Evolutionary conservation across 2,329 filamentous ascomycete species (phyloP).

Genomic region (Claviceps pusilla): DNA sequence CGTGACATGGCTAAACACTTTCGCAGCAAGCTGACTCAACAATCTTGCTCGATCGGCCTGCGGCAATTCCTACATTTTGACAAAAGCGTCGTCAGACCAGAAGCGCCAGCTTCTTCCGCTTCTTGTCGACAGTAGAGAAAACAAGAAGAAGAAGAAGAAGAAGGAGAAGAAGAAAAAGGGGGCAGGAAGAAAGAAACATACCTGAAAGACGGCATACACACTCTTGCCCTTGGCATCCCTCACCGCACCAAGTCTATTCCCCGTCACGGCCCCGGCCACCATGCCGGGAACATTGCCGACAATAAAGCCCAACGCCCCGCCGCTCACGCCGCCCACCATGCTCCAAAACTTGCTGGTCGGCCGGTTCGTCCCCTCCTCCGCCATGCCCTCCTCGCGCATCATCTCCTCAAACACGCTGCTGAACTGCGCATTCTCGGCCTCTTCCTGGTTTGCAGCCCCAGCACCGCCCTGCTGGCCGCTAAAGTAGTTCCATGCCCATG

Average conservation of each 20-base stretch:
- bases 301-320: slow-evolving; percentile 86
- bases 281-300: slow-evolving; percentile 82
- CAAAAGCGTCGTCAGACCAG: neutral
- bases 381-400: slow-evolving; percentile 74
- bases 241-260: slow-evolving; percentile 79
- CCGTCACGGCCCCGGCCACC: slow-evolving; percentile 79
- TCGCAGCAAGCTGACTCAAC: slow-evolving; percentile 69
- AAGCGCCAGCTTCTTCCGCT: too few species aligned
- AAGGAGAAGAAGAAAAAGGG: too few species aligned
- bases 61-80: slow-evolving; percentile 52
- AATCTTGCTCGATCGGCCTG: slow-evolving; percentile 67
- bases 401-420: slow-evolving; percentile 80
- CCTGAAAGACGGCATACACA: slow-evolving; percentile 76
- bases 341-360: slow-evolving; percentile 71
- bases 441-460: slow-evolving; percentile 25
- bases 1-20: slow-evolving; percentile 70
- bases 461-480: slow-evolving; percentile 17
- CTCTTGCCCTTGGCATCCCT: slow-evolving; percentile 87
- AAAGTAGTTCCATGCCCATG: slow-evolving; percentile 62
- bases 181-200: slow-evolving; percentile 9
- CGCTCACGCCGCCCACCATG: slow-evolving; percentile 69
- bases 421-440: slow-evolving; percentile 65
- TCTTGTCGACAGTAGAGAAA: too few species aligned
- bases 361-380: slow-evolving; percentile 46
- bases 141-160: too few species aligned